Base-by-base conservation (phyloP, 805 yeast genomes). In the Wickerhamiella alocasiicola region DNA sequence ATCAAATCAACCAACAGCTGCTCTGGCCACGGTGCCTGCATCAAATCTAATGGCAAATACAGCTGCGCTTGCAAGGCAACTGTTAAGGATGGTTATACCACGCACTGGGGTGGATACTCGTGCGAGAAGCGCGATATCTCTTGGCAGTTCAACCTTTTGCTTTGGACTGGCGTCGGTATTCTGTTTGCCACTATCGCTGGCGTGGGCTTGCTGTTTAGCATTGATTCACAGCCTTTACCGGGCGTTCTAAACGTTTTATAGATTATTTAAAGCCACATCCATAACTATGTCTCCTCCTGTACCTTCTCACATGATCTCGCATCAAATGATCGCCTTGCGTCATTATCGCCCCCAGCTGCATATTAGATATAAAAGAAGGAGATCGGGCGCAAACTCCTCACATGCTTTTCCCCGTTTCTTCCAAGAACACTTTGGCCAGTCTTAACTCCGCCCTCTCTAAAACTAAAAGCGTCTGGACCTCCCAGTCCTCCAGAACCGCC, bases 81-180 rank as follows among this genome's bases (percentile, higher is more conserved):
- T 41, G 41, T 47, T 28, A 52, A 48, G 43, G 55, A 60, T 19
- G 39, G 42, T 5, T 43, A 45, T 46, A 52, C 54, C 12, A 37
- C 33, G 31, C 44, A 49, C 46, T 64, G 65, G 62, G 67, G 64
- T 12, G 68, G 68, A 15, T 46, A 44, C 44, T 72, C 74, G 46
- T 81, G 91, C 58, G 65, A 70, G 51, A 80, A 79, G 67, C 67
- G 66, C 51, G 87, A 81, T 52, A 67, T 79, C 44, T 68, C 80
- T 33, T 66, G 71, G 3, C 74, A 75, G 58, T 75, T 80, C 50
- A 73, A 80, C 53, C 66, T 81, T 51, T 65, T 80, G 48, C 69
- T 79, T 51, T 80, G 88, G 84, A 67, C 81, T 2, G 59, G 70
- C 9, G 47, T 78, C 9, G 70, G 67, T 2, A 56, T 76, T 39